Percentiles rank a stretch among this genome's conserved stretches.
Evolutionary conservation across 2,329 filamentous ascomycete species (phyloP).

Genomic region (Hyphodiscus sp.): DNA sequence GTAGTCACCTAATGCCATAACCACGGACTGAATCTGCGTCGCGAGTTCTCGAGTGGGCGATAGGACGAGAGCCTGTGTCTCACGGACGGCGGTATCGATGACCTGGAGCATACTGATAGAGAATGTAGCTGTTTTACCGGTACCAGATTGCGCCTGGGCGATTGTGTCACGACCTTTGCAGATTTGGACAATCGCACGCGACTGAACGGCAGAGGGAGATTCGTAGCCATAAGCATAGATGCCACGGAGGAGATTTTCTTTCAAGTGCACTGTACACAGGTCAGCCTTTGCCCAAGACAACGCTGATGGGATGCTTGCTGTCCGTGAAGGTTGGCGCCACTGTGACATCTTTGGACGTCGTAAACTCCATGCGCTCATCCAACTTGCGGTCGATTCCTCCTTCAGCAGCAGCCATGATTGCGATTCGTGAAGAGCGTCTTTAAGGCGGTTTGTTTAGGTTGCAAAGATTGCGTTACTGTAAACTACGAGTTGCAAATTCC

Average conservation of each 20-base stretch:
- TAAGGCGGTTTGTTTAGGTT: slow-evolving; percentile 1
- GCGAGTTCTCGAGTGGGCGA: slow-evolving; percentile 95
- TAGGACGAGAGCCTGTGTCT: slow-evolving; percentile 90
- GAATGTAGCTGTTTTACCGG: slow-evolving; percentile 94
- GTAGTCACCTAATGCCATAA: slow-evolving; percentile 99
- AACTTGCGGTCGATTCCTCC: slow-evolving; percentile 78
- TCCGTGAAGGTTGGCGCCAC: slow-evolving; percentile 91
- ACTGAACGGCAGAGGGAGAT: slow-evolving; percentile 95
- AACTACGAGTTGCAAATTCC: not conserved
- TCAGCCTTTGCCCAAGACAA: not conserved
- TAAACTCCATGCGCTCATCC: slow-evolving; percentile 97
- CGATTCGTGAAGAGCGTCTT: slow-evolving; percentile 7
- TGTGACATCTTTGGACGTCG: slow-evolving; percentile 94
- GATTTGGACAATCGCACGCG: slow-evolving; percentile 95
- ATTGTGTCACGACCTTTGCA: slow-evolving; percentile 99
- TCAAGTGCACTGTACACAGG: slow-evolving; percentile 35
- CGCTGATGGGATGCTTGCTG: slow-evolving; percentile 32
- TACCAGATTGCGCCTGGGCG: slow-evolving; percentile 94
- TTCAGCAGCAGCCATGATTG: slow-evolving; percentile 65
- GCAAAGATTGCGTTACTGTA: slow-evolving; percentile 1
- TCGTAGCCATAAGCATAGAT: slow-evolving; percentile 99
- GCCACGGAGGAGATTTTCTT: slow-evolving; percentile 81
- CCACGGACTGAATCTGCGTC: slow-evolving; percentile 96
- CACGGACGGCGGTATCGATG: slow-evolving; percentile 86
- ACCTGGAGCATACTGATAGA: slow-evolving; percentile 94